Conservation (phyloP, 2,329 filamentous ascomycete genomes). For the Fusarium robinianum region DNA sequence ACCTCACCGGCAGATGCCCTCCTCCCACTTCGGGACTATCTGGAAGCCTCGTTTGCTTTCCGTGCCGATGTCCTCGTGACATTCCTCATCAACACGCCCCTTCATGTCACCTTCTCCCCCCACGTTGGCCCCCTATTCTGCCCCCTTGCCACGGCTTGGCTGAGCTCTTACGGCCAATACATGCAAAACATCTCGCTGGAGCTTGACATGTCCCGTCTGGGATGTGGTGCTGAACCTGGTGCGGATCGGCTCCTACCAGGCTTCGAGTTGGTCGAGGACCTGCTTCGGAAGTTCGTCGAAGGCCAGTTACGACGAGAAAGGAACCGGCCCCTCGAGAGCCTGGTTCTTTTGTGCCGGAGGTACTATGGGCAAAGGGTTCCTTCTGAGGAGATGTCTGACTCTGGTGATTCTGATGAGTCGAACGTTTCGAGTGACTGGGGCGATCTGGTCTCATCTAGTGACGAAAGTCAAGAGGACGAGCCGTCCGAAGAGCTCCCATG, state of each 20-base stretch:
- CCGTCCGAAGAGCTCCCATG: constrained; percentile 1
- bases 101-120: constrained; percentile 48
- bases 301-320: constrained; percentile 29
- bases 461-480: not conserved
- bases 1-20: constrained; percentile 37
- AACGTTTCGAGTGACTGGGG: constrained; percentile 13
- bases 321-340: constrained; percentile 33
- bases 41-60: constrained; percentile 42
- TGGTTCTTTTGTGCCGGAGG: constrained; percentile 44
- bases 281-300: constrained; percentile 39
- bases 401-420: constrained; percentile 3
- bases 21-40: constrained; percentile 30
- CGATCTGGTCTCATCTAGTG: constrained; percentile 7
- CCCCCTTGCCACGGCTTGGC: constrained; percentile 43
- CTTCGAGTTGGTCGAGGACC: constrained; percentile 31
- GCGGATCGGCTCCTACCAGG: constrained; percentile 34
- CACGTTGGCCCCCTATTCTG: constrained; percentile 40
- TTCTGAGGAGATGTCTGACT: not conserved
- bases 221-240: constrained; percentile 36
- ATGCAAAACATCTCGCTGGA: constrained; percentile 47
- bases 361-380: constrained; percentile 37
- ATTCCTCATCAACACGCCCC: constrained; percentile 41
- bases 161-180: constrained; percentile 42
- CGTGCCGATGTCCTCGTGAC: constrained; percentile 44
- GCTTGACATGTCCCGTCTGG: constrained; percentile 47